A percentile compares a stretch with the other conserved stretches of the same genome.
Conservation (phyloP, 2,329 filamentous ascomycete species). For the Rhinocladiella similis region DNA sequence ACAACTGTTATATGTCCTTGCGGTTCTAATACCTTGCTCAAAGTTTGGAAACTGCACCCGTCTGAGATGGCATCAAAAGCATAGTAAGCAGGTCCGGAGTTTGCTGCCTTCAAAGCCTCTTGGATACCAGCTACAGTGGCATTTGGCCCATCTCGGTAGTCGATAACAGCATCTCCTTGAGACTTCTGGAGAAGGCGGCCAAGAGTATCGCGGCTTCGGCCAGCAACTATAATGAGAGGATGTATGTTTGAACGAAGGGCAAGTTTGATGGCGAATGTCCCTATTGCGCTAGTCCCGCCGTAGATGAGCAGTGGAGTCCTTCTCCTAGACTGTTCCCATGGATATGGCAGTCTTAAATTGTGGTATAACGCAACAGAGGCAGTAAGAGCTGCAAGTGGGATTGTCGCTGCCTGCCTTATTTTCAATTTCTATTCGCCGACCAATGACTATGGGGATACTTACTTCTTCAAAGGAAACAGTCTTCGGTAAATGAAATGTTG, state of each 20-base stretch:
- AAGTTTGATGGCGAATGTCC: constrained; percentile 59
- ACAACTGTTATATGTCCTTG: constrained; percentile 28
- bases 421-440: background rate
- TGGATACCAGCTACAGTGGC: constrained; percentile 49
- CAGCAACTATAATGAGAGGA: constrained; percentile 62
- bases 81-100: constrained; percentile 49
- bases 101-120: constrained; percentile 40
- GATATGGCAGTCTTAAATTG: constrained; percentile 5
- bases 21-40: constrained; percentile 45
- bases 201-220: constrained; percentile 50
- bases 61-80: constrained; percentile 61
- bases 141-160: constrained; percentile 60
- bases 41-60: constrained; percentile 47
- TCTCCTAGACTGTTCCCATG: constrained; percentile 4
- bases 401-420: constrained; percentile 14
- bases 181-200: background rate
- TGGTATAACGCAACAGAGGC: constrained; percentile 9
- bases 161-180: constrained; percentile 60
- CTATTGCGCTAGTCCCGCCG: constrained; percentile 57
- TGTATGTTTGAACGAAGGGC: constrained; percentile 58
- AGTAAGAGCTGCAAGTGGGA: constrained; percentile 13
- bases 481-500: constrained; percentile 57
- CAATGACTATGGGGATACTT: background rate
- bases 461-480: constrained; percentile 54
- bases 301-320: constrained; percentile 51